Base-by-base conservation (phyloP, 495 filamentous ascomycete species). In the Penicillium crystallinum region DNA sequence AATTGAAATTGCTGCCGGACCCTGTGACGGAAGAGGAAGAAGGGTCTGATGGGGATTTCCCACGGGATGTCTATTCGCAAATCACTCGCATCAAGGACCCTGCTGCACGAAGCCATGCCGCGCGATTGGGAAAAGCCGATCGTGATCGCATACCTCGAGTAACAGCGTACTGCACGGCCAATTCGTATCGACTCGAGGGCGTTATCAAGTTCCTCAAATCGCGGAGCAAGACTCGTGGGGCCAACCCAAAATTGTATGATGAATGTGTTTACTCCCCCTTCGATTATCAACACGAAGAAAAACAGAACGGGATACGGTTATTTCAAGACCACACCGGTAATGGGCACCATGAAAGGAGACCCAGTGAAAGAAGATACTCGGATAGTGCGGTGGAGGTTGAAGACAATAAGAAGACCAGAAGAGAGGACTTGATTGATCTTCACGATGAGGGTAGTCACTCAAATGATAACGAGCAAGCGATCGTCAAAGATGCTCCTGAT, bases 251-350 rank as follows among this genome's bases (percentile, higher is more conserved):
- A 68, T 70, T 89, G 35, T 95, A 93, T 54, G 93, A 98, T 67
- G 95, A 98, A 58, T 98, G 93, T 67, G 89, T 97, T 49, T 98
- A 97, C 64, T 89, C 92, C 3, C 88, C 91, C 0, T 98, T 90
- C 66, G 85, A 81, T 56, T 97, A 97, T 56, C 66, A 71, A 52
- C 66, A 56, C 55, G 66, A 74, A 57, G 69, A 73, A 58, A 74
- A 71, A 64, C 65, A 75, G 37, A 62, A 67, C 11, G 56, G 52
- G 15, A 23, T 36, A 40, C 46, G 59, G 49, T 52, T 63, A 21
- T 55, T 58, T 39, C 48, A 65, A 5, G 47, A 46, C 27, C n/a
- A 58, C 27, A 53, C 52, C 34, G 49, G 56, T 19, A 59, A 53
- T 48, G 63, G 56, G 8, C 71, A 72, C 18, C 65, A 69, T 21